A percentile compares a stretch with the other conserved stretches of the same genome.
phyloP scores from a whole-genome alignment of 257 asterid genomes.

The Solanum rostratum region DNA sequence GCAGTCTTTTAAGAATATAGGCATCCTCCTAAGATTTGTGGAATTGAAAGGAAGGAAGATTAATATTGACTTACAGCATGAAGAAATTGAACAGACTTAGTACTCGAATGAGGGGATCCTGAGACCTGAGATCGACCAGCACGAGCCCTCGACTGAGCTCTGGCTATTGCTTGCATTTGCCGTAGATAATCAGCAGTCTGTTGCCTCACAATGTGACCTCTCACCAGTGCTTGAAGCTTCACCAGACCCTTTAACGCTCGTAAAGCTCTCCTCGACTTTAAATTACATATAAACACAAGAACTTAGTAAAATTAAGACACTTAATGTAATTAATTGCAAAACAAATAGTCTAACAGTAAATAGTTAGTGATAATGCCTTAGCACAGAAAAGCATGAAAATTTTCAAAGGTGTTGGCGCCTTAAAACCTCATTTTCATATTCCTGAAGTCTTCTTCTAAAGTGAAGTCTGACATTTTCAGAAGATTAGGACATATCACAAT shows the following conservation, averaged over 20 bases:
- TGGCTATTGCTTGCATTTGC: constrained; percentile 43
- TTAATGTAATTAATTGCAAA: background rate
- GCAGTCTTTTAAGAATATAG: background rate
- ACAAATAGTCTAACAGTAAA: background rate
- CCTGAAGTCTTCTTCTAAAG: background rate
- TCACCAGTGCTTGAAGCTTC: constrained; percentile 79
- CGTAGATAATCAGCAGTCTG: constrained; percentile 43
- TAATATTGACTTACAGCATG: constrained; percentile 18
- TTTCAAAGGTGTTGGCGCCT: constrained; percentile 27
- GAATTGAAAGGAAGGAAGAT: background rate
- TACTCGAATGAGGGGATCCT: constrained; percentile 51
- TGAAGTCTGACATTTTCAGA: constrained; percentile 20
- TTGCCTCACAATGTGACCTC: constrained; percentile 75
- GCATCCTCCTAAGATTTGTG: background rate
- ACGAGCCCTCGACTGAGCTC: constrained; percentile 62
- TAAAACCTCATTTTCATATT: constrained; percentile 9
- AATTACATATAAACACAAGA: background rate
- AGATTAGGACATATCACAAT: constrained; percentile 25
- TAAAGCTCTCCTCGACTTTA: constrained; percentile 73
- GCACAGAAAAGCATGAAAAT: constrained; percentile 5
- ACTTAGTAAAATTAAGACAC: background rate
- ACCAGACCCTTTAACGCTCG: constrained; percentile 78
- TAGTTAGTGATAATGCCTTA: background rate
- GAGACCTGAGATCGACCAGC: constrained; percentile 26
- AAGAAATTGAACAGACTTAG: constrained; percentile 37